Percentiles rank a stretch among this genome's conserved stretches.
Evolutionary conservation across 1,284 basidiomycete species (phyloP).

Genomic region (Jaminaea rosea): DNA sequence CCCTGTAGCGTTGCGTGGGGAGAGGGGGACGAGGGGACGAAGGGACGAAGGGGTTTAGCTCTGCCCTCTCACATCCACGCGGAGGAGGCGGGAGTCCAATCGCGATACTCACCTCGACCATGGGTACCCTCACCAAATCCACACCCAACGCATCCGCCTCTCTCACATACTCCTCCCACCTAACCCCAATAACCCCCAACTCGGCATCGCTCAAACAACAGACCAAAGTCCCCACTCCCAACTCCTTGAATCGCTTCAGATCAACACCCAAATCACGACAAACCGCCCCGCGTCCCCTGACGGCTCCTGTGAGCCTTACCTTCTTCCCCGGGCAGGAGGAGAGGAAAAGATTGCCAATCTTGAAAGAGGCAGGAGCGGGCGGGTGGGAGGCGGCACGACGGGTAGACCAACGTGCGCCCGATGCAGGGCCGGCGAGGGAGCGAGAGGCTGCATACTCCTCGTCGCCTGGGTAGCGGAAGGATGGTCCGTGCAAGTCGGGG

Average conservation of each 20-base stretch:
- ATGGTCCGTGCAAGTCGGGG: conserved; percentile 3
- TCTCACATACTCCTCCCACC: conserved; percentile 67
- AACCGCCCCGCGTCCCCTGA: conserved; percentile 70
- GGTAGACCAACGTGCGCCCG: conserved; percentile 1
- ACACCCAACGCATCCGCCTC: conserved; percentile 61
- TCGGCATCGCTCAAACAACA: conserved; percentile 85
- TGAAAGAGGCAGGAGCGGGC: conserved; percentile 9
- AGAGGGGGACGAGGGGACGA: no score
- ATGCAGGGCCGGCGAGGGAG: not conserved
- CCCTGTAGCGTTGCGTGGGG: no score
- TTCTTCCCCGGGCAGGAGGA: conserved; percentile 96
- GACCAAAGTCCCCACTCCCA: conserved; percentile 71
- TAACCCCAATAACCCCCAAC: conserved; percentile 69
- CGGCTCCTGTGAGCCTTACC: conserved; percentile 71
- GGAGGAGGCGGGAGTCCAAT: no score
- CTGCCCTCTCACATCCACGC: no score
- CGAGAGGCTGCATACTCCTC: conserved; percentile 8
- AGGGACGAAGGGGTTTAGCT: no score
- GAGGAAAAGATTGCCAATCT: conserved; percentile 76
- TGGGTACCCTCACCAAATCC: conserved; percentile 68
- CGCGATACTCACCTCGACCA: no score
- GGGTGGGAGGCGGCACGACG: conserved; percentile 4
- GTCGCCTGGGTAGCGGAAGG: conserved; percentile 10
- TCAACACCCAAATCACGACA: conserved; percentile 73
- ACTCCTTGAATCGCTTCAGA: conserved; percentile 63